A percentile compares a stretch with the other conserved stretches of the same genome.
Conservation (phyloP, 495 filamentous ascomycete genomes). For the Bryoglossum gracile region DNA sequence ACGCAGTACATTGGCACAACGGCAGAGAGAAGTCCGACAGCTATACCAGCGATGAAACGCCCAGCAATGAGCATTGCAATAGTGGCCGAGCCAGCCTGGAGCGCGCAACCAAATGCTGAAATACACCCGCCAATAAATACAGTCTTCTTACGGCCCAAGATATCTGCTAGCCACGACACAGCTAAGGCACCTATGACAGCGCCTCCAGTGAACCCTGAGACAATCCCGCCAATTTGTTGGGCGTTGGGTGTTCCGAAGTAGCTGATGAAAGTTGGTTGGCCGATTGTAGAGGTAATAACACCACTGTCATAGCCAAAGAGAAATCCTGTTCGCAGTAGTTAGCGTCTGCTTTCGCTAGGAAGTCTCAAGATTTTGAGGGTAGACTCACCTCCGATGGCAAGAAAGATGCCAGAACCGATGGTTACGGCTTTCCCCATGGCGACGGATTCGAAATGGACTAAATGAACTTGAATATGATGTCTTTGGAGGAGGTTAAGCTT, state of each 20-base stretch:
- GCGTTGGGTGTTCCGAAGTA: conserved; percentile 12
- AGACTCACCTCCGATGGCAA: conserved; percentile 16
- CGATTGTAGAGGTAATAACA: conserved; percentile 19
- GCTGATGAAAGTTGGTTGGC: conserved; percentile 10
- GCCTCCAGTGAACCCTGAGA: conserved; percentile 14
- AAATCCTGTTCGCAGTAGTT: conserved; percentile 12
- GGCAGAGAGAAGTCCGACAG: conserved; percentile 29
- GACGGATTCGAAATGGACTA: too few relatives aligned
- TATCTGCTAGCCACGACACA: conserved; percentile 14
- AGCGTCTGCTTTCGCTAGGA: not conserved
- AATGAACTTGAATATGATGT: too few relatives aligned
- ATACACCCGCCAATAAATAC: conserved; percentile 16
- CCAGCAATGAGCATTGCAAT: conserved; percentile 25
- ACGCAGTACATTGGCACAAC: conserved; percentile 37
- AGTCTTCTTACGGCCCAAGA: conserved; percentile 15
- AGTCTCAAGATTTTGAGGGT: not conserved
- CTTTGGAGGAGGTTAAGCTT: too few relatives aligned
- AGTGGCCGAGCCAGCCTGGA: conserved; percentile 14
- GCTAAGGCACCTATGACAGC: conserved; percentile 18
- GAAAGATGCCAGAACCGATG: conserved; percentile 1
- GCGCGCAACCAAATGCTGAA: conserved; percentile 16
- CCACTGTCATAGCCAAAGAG: conserved; percentile 23
- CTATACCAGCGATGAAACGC: conserved; percentile 41
- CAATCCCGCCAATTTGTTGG: conserved; percentile 12
- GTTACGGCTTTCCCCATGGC: not conserved